Evolutionary conservation across 2,329 filamentous ascomycete species (phyloP), one percentile per base, ranked within the genome.

Genomic region (Xylariaceae sp.): DNA sequence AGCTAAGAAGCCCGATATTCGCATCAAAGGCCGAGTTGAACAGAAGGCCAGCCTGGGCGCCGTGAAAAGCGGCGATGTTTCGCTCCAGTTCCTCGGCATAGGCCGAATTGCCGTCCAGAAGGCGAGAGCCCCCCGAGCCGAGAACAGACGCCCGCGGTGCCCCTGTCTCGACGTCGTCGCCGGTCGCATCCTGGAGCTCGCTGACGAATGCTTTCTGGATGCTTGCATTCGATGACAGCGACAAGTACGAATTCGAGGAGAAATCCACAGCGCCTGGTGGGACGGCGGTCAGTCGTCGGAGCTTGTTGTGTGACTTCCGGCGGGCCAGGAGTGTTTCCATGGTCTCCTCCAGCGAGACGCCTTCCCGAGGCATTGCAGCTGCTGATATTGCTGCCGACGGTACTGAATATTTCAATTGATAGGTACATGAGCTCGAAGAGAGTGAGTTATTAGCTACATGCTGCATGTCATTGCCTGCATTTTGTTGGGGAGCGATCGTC

Each of bases 221-320:
- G 13, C 64, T 66, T 0, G 69, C 63, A 33, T 72, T 66, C 2
- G 65, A 66, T 1, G 89, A 85, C 6, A 92, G 86, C 45, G 91
- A 90, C 53, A 96, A 89, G 66, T 94, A 88, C 50, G 82, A 82
- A 67, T 91, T 87, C 64, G 89, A 92, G 18, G 86, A 86, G 63
- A 95, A 88, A 71, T 95, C 90, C 45, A 85, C 81, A 18, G 82
- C 87, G 17, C 78, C 83, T 1, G 86, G 78, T 0, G 87, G 87
- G 3, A 86, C 81, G 3, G 87, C 66, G 1, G 70, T 79, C 16
- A 81, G 64, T 6, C 64, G 66, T n/a, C 79, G 75, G 7, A 78
- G 68, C 47, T 68, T 72, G 11, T 67, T 68, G 14, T 69, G 65
- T 5, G 57, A 56, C 48, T 59, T 58, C 31, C 65, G 63, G 10